A percentile compares a stretch with the other conserved stretches of the same genome.
Conservation (phyloP, 202 grass and related monocot genomes). For the Bolboschoenoplectus hybrid region DNA sequence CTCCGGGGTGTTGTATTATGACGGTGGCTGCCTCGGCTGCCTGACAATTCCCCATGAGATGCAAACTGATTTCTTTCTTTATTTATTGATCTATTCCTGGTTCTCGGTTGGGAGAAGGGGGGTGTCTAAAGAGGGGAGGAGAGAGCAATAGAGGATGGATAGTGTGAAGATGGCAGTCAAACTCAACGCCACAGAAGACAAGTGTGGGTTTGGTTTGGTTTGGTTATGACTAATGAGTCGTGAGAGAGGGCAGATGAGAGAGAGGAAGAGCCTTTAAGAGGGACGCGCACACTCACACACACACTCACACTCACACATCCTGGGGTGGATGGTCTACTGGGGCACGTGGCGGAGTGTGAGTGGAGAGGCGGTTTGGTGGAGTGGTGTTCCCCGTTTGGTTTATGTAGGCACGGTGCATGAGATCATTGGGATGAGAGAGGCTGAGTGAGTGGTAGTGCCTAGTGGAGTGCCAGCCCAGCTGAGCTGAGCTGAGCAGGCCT, state of each 20-base stretch:
- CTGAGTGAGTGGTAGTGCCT: background rate
- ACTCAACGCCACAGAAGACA: background rate
- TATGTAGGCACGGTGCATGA: constrained; percentile 18
- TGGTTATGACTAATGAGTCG: constrained; percentile 2
- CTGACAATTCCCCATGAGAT: constrained; percentile 94
- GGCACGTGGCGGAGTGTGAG: constrained; percentile 11
- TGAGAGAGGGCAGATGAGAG: background rate
- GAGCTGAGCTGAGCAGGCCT: constrained; percentile 28
- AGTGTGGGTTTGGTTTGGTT: background rate
- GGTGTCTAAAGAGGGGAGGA: background rate
- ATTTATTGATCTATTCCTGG: background rate
- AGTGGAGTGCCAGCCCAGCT: constrained; percentile 29
- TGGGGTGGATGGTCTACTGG: constrained; percentile 17
- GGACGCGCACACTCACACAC: background rate
- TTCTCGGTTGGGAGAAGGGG: background rate
- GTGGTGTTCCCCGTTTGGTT: background rate
- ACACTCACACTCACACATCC: background rate
- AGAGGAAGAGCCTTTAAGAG: constrained; percentile 14
- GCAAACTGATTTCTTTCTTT: background rate
- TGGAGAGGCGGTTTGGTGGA: constrained; percentile 23
- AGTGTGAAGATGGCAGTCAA: constrained; percentile 38
- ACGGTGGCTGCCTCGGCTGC: constrained; percentile 80
- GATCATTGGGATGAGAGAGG: background rate
- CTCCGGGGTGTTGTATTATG: constrained; percentile 84
- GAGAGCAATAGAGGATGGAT: constrained; percentile 31